Evolutionary conservation across 192 early-diverging fungal genomes (phyloP), one percentile per base, ranked within the genome.

Genomic region (Coemansia sp.): DNA sequence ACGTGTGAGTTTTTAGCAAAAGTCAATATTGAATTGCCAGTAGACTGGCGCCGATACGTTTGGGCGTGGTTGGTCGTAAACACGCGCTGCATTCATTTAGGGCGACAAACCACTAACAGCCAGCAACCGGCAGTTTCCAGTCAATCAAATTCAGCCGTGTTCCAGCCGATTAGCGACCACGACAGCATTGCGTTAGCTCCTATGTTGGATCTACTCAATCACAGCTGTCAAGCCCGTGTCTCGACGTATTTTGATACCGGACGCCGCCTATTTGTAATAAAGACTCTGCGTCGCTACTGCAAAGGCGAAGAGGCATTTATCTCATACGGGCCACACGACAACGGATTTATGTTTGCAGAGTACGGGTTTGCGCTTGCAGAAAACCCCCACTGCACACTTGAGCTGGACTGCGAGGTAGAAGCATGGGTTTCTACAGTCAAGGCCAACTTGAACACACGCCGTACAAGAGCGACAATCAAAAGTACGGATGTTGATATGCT

Each of bases 201-300:
- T 4, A 75, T 90, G 56, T 76, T 92, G 11, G 90, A 92, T 78
- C 85, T 92, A 17, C 84, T 92, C 41, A 92, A 92, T 67, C 90
- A 92, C 80, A 83, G 80, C 38, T 67, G 63, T 19, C 69, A 82
- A 21, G 88, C 87, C 32, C 79, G 82, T 58, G 84, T 87, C 66
- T 25, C 57, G 21, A 65, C 67, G 17, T 38, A 38, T 55, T 76
- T 62, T 51, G 75, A 76, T 17, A n/a, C 25, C n/a, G 17, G 23
- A 3, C 15, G 50, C 27, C 41, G 64, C 3, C 84, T 82, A n/a
- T 91, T 88, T 72, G 80, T 86, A 24, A 90, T 91, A 57, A 83
- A 65, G 39, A 89, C 89, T 11, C 61, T 84, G 11, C 68, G 70
- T 2, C 69, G 84, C 4, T 89, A 87, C 67, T 74, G 73, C 22